phyloP scores from a whole-genome alignment of 768 basidiomycete species.

The Kwoniella pini region DNA sequence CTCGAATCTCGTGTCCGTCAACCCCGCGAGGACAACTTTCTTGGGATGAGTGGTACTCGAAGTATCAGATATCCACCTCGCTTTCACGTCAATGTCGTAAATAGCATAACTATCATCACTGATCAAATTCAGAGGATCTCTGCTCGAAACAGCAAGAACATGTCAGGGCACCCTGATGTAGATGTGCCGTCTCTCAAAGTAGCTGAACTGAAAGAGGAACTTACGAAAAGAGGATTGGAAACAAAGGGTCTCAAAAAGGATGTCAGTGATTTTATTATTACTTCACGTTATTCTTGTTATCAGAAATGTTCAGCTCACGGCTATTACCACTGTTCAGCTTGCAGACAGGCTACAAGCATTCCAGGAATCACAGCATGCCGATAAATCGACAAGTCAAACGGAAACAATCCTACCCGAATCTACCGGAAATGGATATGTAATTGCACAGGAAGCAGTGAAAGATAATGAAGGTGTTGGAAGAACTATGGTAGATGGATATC shows the following conservation, averaged over 20 bases:
- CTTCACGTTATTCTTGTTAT: neutral
- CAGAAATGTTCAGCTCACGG: neutral
- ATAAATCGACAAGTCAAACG: neutral
- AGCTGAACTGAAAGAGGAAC: slow-evolving; percentile 51
- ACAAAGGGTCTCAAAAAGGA: slow-evolving; percentile 51
- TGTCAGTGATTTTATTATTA: slow-evolving; percentile 27
- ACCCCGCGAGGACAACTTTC: too few relatives aligned
- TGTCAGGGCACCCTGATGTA: slow-evolving; percentile 9
- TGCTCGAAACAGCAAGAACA: too few relatives aligned
- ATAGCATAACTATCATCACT: too few relatives aligned
- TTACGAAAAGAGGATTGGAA: slow-evolving; percentile 44
- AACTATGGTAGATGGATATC: slow-evolving; percentile 17
- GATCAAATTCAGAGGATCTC: too few relatives aligned
- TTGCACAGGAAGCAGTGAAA: neutral
- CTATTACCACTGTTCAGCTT: slow-evolving; percentile 20
- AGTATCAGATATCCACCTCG: too few relatives aligned
- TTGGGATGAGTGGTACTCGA: too few relatives aligned
- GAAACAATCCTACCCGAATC: neutral
- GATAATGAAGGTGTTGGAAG: slow-evolving; percentile 4
- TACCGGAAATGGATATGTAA: neutral
- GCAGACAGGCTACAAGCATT: slow-evolving; percentile 38
- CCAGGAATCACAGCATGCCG: slow-evolving; percentile 14
- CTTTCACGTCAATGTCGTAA: too few relatives aligned
- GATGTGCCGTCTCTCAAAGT: slow-evolving; percentile 41
- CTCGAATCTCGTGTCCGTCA: too few relatives aligned